Percentiles rank a stretch among this genome's conserved stretches.
phyloP scores from a whole-genome alignment of 1,284 basidiomycete species.

The Inonotus hispidus region DNA sequence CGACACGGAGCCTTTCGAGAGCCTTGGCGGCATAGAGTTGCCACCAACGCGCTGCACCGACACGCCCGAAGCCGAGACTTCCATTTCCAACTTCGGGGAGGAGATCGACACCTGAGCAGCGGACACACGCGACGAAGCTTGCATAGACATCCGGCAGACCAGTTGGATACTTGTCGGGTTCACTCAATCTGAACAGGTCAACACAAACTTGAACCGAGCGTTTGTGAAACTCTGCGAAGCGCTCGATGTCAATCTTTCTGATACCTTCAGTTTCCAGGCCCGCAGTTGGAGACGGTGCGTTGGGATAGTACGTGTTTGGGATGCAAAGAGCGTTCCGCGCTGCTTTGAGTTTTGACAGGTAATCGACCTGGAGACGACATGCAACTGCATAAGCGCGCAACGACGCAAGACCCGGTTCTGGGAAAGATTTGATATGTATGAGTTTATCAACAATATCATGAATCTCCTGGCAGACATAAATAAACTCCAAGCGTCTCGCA shows the following conservation, averaged over 20 bases:
- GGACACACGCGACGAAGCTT: background rate
- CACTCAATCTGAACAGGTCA: background rate
- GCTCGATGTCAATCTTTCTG: background rate
- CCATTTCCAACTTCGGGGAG: background rate
- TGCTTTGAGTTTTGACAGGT: background rate
- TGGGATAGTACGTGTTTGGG: background rate
- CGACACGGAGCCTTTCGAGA: background rate
- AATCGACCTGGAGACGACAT: background rate
- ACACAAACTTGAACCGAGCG: background rate
- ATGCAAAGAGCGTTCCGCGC: background rate
- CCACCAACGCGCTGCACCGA: slow-evolving; percentile 3
- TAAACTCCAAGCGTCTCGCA: background rate
- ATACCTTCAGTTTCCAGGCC: background rate
- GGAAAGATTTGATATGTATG: background rate
- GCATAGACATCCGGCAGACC: slow-evolving; percentile 5
- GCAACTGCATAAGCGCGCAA: background rate
- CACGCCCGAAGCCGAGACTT: background rate
- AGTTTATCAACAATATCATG: background rate
- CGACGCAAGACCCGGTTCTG: background rate
- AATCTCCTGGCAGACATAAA: background rate
- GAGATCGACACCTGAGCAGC: background rate
- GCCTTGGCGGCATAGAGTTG: background rate
- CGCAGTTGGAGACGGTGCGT: background rate
- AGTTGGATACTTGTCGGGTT: background rate
- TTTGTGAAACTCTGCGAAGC: background rate